Conservation (phyloP, 1,284 basidiomycete species). For the Trametes sp. region DNA sequence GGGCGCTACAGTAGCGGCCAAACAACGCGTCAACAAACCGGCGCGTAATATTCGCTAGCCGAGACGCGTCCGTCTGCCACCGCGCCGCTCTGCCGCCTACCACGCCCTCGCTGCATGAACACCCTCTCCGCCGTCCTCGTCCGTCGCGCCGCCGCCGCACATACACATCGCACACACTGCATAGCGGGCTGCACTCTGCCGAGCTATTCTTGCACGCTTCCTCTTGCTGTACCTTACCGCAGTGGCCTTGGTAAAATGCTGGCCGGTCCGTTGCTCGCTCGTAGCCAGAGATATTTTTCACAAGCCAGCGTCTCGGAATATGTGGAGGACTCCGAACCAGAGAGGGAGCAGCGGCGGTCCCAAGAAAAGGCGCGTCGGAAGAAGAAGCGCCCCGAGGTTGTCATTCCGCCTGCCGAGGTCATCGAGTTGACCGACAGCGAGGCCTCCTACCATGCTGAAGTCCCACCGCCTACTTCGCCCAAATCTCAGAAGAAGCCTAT, state of each 20-base stretch:
- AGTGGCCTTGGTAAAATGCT: slow-evolving; percentile 11
- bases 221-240: background rate
- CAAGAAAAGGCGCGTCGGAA: slow-evolving; percentile 31
- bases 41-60: slow-evolving; percentile 17
- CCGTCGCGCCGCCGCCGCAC: background rate
- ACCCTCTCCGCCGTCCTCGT: background rate
- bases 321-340: slow-evolving; percentile 74
- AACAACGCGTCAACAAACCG: slow-evolving; percentile 33
- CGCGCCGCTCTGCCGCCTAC: background rate
- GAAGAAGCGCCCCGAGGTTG: slow-evolving; percentile 14
- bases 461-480: background rate
- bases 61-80: slow-evolving; percentile 25
- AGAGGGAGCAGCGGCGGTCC: slow-evolving; percentile 57
- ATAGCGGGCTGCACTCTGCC: background rate
- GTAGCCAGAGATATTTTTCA: slow-evolving; percentile 25
- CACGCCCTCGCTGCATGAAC: slow-evolving; percentile 16
- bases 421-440: slow-evolving; percentile 37
- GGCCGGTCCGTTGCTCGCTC: slow-evolving; percentile 4
- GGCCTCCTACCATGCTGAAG: slow-evolving; percentile 2
- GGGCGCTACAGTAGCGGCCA: slow-evolving; percentile 16
- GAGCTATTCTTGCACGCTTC: background rate
- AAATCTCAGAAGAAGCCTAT: background rate
- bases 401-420: slow-evolving; percentile 16
- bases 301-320: slow-evolving; percentile 45
- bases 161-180: background rate